Conservation (phyloP, 306 rosid genomes). For the Oemleria cerasiformis region DNA sequence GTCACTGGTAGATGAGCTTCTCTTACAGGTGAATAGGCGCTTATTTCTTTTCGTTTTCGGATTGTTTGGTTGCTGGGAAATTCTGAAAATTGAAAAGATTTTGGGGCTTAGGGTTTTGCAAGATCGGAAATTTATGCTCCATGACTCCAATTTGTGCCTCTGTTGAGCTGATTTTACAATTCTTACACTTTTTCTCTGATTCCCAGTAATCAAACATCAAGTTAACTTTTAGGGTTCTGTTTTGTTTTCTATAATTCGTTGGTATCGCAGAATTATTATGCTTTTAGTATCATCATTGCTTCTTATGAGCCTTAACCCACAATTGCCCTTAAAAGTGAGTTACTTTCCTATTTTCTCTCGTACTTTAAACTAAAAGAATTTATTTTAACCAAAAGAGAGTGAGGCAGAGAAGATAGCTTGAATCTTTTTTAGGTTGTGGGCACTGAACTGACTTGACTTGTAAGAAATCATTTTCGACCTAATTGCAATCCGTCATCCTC, state of each 20-base stretch:
- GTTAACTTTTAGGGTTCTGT: neutral
- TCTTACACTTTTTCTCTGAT: neutral
- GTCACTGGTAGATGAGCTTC: conserved; percentile 46
- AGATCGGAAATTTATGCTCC: neutral
- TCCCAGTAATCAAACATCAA: neutral
- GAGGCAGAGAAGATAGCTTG: no score
- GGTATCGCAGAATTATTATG: no score
- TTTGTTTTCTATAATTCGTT: neutral
- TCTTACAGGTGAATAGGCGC: conserved; percentile 47
- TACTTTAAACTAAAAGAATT: no score
- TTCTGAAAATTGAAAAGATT: neutral
- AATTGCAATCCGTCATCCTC: neutral
- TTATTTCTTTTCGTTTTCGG: neutral
- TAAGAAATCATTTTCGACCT: neutral
- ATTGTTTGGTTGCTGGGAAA: conserved; percentile 5
- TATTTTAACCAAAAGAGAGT: no score
- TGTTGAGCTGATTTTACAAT: neutral
- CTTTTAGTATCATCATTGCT: neutral
- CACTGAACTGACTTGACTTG: neutral
- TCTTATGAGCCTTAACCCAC: neutral
- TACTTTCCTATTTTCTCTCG: neutral
- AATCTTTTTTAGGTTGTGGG: no score
- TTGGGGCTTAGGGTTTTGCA: conserved; percentile 20
- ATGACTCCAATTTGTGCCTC: neutral
- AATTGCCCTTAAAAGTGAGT: neutral